Evolutionary conservation across 2,329 filamentous ascomycete species (phyloP).

Genomic region (Epichloe hybrida): DNA sequence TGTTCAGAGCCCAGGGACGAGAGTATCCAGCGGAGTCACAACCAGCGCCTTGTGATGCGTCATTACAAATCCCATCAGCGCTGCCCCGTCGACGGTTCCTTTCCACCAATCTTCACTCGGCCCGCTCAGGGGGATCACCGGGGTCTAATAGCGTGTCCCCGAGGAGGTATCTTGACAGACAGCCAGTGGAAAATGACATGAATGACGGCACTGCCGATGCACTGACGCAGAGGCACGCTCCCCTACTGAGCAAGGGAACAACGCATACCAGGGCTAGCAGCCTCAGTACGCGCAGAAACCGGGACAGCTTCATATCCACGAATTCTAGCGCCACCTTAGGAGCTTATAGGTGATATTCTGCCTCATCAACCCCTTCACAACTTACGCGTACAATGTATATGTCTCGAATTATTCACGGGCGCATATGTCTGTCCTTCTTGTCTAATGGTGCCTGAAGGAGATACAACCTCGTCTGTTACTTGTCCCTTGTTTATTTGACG

Average conservation of each 20-base stretch:
- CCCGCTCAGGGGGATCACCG: slow-evolving; percentile 30
- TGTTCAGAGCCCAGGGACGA: slow-evolving; percentile 18
- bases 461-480: slow-evolving; percentile 4
- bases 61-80: slow-evolving; percentile 27
- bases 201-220: not conserved
- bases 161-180: slow-evolving; percentile 37
- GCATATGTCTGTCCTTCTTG: not conserved
- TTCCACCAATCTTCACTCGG: slow-evolving; percentile 31
- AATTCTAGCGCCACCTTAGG: slow-evolving; percentile 26
- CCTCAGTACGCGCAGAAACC: slow-evolving; percentile 28
- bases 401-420: not conserved
- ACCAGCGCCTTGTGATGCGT: slow-evolving; percentile 19
- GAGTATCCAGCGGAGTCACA: slow-evolving; percentile 20
- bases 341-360: slow-evolving; percentile 30
- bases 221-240: slow-evolving; percentile 5
- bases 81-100: slow-evolving; percentile 41
- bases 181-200: slow-evolving; percentile 26
- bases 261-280: slow-evolving; percentile 32
- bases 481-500: slow-evolving; percentile 6
- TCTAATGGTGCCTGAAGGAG: not conserved
- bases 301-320: slow-evolving; percentile 25
- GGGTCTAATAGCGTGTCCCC: slow-evolving; percentile 24
- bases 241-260: slow-evolving; percentile 29
- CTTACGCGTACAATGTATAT: slow-evolving; percentile 14
- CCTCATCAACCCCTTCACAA: slow-evolving; percentile 13